Evolutionary conservation across 768 basidiomycete species (phyloP), one percentile per base, ranked within the genome.

Genomic region (Boletellus ananiceps): DNA sequence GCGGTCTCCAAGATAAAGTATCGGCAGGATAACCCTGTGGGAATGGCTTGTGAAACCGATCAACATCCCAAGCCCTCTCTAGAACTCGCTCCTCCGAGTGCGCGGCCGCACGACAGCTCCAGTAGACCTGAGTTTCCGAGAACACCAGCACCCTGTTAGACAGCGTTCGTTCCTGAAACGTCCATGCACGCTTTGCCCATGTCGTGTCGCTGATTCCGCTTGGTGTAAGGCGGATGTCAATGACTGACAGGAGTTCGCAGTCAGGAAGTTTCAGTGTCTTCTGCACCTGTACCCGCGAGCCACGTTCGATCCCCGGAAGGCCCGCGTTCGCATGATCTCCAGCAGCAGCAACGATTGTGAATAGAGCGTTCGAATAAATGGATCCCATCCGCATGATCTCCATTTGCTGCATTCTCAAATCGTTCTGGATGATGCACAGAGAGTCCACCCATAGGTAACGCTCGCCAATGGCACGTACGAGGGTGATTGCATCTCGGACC

Each of bases 401-500:
- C 5, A 39, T n/a, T 14, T 53, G 45, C 14, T 52, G 44, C 52
- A 60, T 60, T 39, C 31, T 33, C 16, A 27, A 32, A 13, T 62
- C 46, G n/a, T 63, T 19, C 39, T 61, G 62, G 33, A 51, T 47
- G 35, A 63, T 65, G 15, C 61, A 63, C 0, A 63, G 18, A 3
- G 61, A 50, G 19, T 63, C 64, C 3, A 65, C 51, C 61, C 61
- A 63, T 15, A 63, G 34, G 32, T 63, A 65, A 14, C 57, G 55
- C 36, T 59, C 52, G 32, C 59, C 57, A 11, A 67, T 57, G 34
- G 46, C 40, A 4, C 34, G 52, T 12, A 55, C 51, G 9, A 67
- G 41, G 6, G 52, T 49, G 1, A 63, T 53, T 9, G 65, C 57
- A 43, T 64, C 65, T 34, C 46, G 40, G 23, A 64, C 58, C 2